Base-by-base conservation (phyloP, 2,329 filamentous ascomycete genomes). In the Diaporthe batatas region DNA sequence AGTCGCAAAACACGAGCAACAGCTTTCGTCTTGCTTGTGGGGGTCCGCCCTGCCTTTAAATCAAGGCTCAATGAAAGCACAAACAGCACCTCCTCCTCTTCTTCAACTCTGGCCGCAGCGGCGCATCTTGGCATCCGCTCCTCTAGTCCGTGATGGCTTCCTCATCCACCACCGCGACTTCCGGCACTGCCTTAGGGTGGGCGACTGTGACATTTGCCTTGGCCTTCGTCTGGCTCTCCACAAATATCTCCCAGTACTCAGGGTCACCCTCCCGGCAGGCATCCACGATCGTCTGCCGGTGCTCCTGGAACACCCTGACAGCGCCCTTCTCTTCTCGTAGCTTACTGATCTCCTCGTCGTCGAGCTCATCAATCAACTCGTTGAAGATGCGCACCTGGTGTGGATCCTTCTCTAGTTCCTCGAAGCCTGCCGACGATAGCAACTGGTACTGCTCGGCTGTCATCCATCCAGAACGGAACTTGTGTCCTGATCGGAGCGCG, bases 191-290 rank as follows among this genome's bases (percentile, higher is more conserved):
- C 58, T 54, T 72, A 18, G 59, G 64, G 32, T 73, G 78, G 34
- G 77, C 68, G 29, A 82, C 76, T 68, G 81, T 82, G 25, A 88
- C 84, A 76, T 91, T 91, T 14, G 86, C 87, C 72, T 85, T 83
- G 7, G 89, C 87, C 81, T 90, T 90, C 77, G 88, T 83, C 81
- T 91, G 90, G 49, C 87, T 84, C 81, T 92, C 89, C 32, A 88
- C 86, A 78, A 95, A 90, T 10, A 83, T 82, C 65, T 88, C 87
- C 88, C 93, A 90, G 79, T 92, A 87, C 75, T 91, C 89, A 0
- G 91, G 90, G 75, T 94, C 93, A 36, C 88, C 86, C 6, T 89
- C 89, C 23, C 89, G 85, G 75, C 91, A 78, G 65, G 81, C 78
- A 73, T 83, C 82, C 53, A 87, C 79, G 25, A 91, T 83, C 68